A percentile compares a stretch with the other conserved stretches of the same genome.
phyloP scores from a whole-genome alignment of 768 basidiomycete species.

The Rickenella mellea region DNA sequence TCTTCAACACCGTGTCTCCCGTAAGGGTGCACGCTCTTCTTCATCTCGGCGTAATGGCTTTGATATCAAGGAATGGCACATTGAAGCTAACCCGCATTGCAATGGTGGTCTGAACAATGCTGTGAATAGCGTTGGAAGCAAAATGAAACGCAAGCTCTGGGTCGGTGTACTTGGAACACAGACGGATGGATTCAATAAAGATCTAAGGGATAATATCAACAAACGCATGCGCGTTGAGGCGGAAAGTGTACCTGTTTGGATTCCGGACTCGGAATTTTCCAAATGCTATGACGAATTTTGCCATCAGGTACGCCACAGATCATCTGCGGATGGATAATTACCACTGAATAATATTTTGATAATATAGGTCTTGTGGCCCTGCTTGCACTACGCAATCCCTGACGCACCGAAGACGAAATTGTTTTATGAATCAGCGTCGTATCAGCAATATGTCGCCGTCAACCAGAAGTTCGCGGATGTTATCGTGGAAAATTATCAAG shows the following conservation, averaged over 20 bases:
- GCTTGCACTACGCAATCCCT: constrained; percentile 77
- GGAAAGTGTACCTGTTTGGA: constrained; percentile 59
- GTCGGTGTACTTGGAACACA: constrained; percentile 69
- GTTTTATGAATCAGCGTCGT: constrained; percentile 73
- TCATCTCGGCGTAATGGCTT: constrained; percentile 34
- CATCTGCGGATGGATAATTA: too few species aligned
- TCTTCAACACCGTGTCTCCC: constrained; percentile 24
- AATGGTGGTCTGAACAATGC: constrained; percentile 85
- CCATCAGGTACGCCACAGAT: constrained; percentile 49
- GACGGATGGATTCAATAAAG: constrained; percentile 55
- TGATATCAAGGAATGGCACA: constrained; percentile 28
- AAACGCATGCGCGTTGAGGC: constrained; percentile 28
- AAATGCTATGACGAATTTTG: constrained; percentile 82
- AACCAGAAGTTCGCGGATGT: constrained; percentile 85
- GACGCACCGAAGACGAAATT: constrained; percentile 78
- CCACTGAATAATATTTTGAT: too few species aligned
- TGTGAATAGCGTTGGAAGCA: constrained; percentile 46
- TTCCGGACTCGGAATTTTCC: constrained; percentile 70
- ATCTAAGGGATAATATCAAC: constrained; percentile 48
- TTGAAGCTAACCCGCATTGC: constrained; percentile 58
- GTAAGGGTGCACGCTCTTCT: constrained; percentile 44
- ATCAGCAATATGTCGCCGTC: constrained; percentile 79
- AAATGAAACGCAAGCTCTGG: constrained; percentile 44
- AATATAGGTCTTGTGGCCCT: constrained; percentile 68
- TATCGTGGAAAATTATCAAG: constrained; percentile 71